These are phyloP conservation scores for Hymenoscyphus occultus DNA, from an alignment of 2,329 filamentous ascomycete genomes.

Conservation along the genomic window DNA sequence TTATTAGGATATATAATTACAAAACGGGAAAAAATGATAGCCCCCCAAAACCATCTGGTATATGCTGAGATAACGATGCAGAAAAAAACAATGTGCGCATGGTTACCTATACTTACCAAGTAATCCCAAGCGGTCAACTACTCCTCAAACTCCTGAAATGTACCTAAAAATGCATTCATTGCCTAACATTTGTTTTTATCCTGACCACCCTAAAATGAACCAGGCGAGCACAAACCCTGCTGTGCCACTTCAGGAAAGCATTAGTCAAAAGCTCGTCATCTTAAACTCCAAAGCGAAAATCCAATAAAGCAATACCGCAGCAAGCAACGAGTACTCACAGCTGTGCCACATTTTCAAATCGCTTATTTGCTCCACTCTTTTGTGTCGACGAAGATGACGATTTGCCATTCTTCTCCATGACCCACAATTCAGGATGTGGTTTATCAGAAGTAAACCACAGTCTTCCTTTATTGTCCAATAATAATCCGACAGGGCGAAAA, in stretches of 20 bases:
- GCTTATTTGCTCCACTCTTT: slow-evolving; percentile 5
- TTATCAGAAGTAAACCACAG: slow-evolving; percentile 25
- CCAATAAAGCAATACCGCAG: not conserved
- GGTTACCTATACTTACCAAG: too few species aligned
- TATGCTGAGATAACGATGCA: too few species aligned
- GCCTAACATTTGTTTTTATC: not conserved
- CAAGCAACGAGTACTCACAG: slow-evolving; percentile 5
- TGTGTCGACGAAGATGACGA: slow-evolving; percentile 5
- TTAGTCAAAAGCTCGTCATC: not conserved
- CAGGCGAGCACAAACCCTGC: not conserved
- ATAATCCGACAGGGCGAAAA: slow-evolving; percentile 61
- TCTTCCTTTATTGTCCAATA: slow-evolving; percentile 40
- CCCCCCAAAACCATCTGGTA: too few species aligned
- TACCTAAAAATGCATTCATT: not conserved
- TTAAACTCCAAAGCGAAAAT: not conserved
- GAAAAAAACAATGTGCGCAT: too few species aligned
- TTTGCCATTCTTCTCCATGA: slow-evolving; percentile 52
- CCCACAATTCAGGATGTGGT: slow-evolving; percentile 41
- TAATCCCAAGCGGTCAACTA: too few species aligned
- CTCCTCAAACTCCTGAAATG: too few species aligned
- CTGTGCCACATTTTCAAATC: not conserved
- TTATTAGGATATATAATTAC: too few species aligned
- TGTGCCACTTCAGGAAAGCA: not conserved
- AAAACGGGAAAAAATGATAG: too few species aligned
- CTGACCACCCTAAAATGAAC: not conserved